Percentiles rank a stretch among this genome's conserved stretches.
phyloP scores from a whole-genome alignment of 768 basidiomycete genomes.

The Polyporus arcularius region DNA sequence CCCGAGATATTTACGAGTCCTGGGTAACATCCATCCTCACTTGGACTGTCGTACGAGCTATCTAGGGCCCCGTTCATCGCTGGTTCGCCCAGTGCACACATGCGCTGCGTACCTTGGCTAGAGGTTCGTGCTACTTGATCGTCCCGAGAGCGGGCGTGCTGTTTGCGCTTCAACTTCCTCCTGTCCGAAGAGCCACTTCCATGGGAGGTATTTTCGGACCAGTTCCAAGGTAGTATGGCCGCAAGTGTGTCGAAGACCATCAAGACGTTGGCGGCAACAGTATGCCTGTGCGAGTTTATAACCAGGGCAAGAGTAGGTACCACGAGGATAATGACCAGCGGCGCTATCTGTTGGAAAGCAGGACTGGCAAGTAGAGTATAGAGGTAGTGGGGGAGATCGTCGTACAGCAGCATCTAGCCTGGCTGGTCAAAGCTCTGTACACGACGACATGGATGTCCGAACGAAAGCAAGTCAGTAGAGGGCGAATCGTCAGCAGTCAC shows the following conservation, averaged over 20 bases:
- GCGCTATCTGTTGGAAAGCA: slow-evolving; percentile 56
- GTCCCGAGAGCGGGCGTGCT: slow-evolving; percentile 48
- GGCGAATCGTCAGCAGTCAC: not conserved
- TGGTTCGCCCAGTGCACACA: not conserved
- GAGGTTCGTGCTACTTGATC: slow-evolving; percentile 51
- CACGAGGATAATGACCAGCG: slow-evolving; percentile 53
- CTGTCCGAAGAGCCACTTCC: slow-evolving; percentile 19
- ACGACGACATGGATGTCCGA: slow-evolving; percentile 13
- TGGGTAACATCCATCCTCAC: slow-evolving; percentile 62
- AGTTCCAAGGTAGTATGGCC: slow-evolving; percentile 64
- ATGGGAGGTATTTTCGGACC: slow-evolving; percentile 38
- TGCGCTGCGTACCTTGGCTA: slow-evolving; percentile 8
- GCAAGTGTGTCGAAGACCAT: slow-evolving; percentile 64
- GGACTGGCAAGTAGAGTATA: slow-evolving; percentile 17
- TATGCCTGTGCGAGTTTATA: slow-evolving; percentile 29
- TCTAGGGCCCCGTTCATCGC: not conserved
- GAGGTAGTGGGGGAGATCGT: slow-evolving; percentile 16
- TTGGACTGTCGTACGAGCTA: slow-evolving; percentile 14
- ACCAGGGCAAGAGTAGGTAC: slow-evolving; percentile 38
- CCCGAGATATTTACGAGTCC: slow-evolving; percentile 96
- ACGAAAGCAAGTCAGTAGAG: not conserved
- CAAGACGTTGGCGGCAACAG: slow-evolving; percentile 26
- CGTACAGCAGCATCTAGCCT: slow-evolving; percentile 20
- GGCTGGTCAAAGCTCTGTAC: slow-evolving; percentile 3
- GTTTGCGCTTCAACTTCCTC: slow-evolving; percentile 50